Evolutionary conservation across 345 rosid species (phyloP), one percentile per base, ranked within the genome.

Genomic region (Sonneratia alba): DNA sequence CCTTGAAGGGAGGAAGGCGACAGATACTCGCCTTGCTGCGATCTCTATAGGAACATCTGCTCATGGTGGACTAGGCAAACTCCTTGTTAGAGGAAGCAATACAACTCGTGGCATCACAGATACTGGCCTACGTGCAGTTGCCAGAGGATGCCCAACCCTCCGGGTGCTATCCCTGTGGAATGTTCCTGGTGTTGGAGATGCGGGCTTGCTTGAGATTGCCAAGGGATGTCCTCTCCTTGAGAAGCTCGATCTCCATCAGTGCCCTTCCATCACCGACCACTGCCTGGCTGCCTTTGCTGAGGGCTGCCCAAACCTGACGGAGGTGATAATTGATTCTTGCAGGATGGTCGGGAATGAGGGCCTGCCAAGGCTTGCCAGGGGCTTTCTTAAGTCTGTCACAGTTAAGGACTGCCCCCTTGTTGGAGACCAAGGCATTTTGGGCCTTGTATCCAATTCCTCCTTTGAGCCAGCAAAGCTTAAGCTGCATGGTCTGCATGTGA

Each of bases 1-100:
- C 74, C 81, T 95, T 82, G 96, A 89, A 79, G 99, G 96, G 71
- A 88, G 85, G 83, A 95, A 89, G 77, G 97, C 97, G 7, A 92
- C 93, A 0, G 99, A 95, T 80, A 72, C 86, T 47, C 87, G 92
- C 77, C 88, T 95, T 70, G 92, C 98, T 69, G 86, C 99, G 0
- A 85, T 95, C 16, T 87, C 96, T 62, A 94, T 95, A 48, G 98
- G 99, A 70, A 87, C 97, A 68, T 88, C 96, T 62, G 73, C 79
- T 24, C 89, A 86, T 61, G 99, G 99, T 22, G 98, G 99, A 21
- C 73, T 95, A 55, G 96, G 90, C 15, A 92, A 95, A 72, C 89
- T 95, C 45, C 75, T 78, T 10, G 77, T 95, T 24, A 76, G 83
- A 14, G 99, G 96, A 73, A 84, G 69, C 73, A 79, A 69, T 66